Percentiles rank a stretch among this genome's conserved stretches.
Evolutionary conservation across 1,139 yeast genomes (phyloP).

Genomic region (Protomyces inundatus): DNA sequence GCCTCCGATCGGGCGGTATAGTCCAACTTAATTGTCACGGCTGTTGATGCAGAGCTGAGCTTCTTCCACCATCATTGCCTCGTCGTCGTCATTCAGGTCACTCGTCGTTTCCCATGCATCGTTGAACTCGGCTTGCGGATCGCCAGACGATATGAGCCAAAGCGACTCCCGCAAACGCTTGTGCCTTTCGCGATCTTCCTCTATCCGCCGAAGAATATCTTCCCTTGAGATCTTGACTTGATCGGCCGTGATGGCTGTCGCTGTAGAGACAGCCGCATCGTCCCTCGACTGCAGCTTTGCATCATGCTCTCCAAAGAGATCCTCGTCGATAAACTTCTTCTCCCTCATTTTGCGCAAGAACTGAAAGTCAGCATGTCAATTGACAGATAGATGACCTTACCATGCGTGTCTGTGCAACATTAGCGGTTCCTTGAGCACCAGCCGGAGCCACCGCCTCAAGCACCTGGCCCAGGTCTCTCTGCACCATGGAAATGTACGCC

Average conservation of each 20-base stretch:
- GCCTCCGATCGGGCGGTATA: background rate
- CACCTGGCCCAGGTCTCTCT: slow-evolving; percentile 48
- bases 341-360: slow-evolving; percentile 29
- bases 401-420: slow-evolving; percentile 42
- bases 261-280: background rate
- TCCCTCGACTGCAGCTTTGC: slow-evolving; percentile 29
- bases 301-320: slow-evolving; percentile 26
- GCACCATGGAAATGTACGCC: slow-evolving; percentile 31
- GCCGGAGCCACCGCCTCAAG: slow-evolving; percentile 51
- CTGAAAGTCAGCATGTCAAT: background rate
- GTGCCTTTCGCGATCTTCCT: slow-evolving; percentile 73
- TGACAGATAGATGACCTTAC: slow-evolving; percentile 30
- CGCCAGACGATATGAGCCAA: slow-evolving; percentile 56
- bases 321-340: slow-evolving; percentile 30
- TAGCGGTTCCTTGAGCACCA: slow-evolving; percentile 46
- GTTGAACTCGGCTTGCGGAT: slow-evolving; percentile 55
- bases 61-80: slow-evolving; percentile 35
- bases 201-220: slow-evolving; percentile 66
- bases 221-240: slow-evolving; percentile 31
- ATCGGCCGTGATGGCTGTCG: background rate
- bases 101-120: slow-evolving; percentile 53
- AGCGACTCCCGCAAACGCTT: slow-evolving; percentile 69
- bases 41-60: slow-evolving; percentile 3
- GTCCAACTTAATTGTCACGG: slow-evolving; percentile 13
- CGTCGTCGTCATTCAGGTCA: slow-evolving; percentile 48